Evolutionary conservation across 805 yeast species (phyloP).

Genomic region (Lachancea sp.): DNA sequence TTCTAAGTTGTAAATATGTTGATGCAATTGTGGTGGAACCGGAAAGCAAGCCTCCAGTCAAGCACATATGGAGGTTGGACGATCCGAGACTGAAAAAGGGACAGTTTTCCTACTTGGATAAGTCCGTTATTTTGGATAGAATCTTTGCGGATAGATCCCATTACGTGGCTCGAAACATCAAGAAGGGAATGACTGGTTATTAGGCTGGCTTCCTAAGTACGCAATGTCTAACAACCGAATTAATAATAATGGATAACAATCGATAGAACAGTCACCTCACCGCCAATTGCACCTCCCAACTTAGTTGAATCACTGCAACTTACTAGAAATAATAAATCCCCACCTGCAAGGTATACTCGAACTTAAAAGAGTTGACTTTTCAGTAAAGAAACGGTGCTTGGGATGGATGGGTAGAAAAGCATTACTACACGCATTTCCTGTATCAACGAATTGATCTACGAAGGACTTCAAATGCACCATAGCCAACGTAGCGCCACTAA

Average conservation of each 20-base stretch:
- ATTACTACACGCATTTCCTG: too few relatives aligned
- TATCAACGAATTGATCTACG: too few relatives aligned
- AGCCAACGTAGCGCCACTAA: too few relatives aligned
- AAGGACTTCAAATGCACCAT: too few relatives aligned
- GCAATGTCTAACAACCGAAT: too few relatives aligned
- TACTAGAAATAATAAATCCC: neutral
- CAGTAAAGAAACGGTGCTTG: too few relatives aligned
- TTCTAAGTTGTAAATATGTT: slow-evolving; percentile 78
- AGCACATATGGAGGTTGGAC: slow-evolving; percentile 33
- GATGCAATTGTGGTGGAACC: slow-evolving; percentile 60
- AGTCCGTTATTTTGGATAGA: slow-evolving; percentile 66
- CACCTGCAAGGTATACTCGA: too few relatives aligned
- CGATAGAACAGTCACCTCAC: neutral
- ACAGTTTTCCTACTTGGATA: slow-evolving; percentile 56
- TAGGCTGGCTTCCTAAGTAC: neutral
- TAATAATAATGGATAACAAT: too few relatives aligned
- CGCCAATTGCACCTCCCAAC: neutral
- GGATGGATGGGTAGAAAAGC: too few relatives aligned
- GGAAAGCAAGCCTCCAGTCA: slow-evolving; percentile 8
- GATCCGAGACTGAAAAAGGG: slow-evolving; percentile 43
- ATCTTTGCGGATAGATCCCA: slow-evolving; percentile 60
- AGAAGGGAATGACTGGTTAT: slow-evolving; percentile 55
- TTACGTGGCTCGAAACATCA: slow-evolving; percentile 80
- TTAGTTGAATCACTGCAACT: neutral
- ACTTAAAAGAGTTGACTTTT: too few relatives aligned